Base-by-base conservation (phyloP, 495 filamentous ascomycete species). In the Hyaloscypha bicolor region DNA sequence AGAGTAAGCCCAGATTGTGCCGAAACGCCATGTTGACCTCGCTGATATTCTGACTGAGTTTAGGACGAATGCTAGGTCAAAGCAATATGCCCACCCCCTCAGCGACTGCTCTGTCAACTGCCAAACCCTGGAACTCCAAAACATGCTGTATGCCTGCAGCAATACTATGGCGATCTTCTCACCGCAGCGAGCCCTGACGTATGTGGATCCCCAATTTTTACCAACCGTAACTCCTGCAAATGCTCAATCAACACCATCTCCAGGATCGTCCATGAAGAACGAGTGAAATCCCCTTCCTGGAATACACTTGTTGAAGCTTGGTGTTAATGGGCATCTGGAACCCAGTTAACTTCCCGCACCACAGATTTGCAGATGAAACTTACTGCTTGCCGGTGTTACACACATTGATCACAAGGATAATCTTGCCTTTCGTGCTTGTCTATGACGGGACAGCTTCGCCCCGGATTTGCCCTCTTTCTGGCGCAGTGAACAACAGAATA, bases 21-120 rank as follows among this genome's bases (percentile, higher is more conserved):
- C 55, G 42, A 31, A 62, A 59, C 45, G n/a, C 53, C 32, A 57
- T 55, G 57, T 60, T 64, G 69, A 67, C 12, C 48, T 60, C n/a
- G 60, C 37, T 71, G 55, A 64, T 55, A 67, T 64, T 69, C 30
- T 45, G 61, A 64, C 42, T 63, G 68, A 66, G 22, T 52, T 42
- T 25, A 52, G 55, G 60, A 64, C 37, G 55, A 66, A 63, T 55
- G 22, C 25, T 63, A 64, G 33, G 53, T 9, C 61, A 61, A 42
- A 61, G 62, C 42, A 57, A 25, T 25, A 52, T 51, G 21, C 30
- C 22, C 56, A 32, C 29, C 30, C 57, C 65, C 22, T 56, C 35
- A 35, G 21, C 33, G 6, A 16, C 51, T 62, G 52, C 51, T 58
- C 52, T 32, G 9, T 16, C 51, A 37, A 8, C 35, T 22, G 11